phyloP scores from a whole-genome alignment of 805 yeast genomes.

The Kuraishia piskuri region DNA sequence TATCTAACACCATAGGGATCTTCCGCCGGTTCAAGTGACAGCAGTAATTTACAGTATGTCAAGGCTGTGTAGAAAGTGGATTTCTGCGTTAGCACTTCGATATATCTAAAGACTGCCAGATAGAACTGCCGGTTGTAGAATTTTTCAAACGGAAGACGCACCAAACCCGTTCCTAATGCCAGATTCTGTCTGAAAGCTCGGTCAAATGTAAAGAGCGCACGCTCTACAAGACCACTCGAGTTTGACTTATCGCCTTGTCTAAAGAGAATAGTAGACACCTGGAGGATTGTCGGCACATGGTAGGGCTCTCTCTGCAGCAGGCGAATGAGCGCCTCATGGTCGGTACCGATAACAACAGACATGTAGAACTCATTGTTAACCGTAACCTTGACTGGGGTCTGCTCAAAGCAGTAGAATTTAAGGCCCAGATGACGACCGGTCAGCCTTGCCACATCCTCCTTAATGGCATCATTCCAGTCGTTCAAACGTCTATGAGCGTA shows the following conservation, averaged over 20 bases:
- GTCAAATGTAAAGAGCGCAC: constrained; percentile 74
- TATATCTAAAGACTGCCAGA: constrained; percentile 63
- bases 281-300: constrained; percentile 70
- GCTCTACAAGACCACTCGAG: constrained; percentile 66
- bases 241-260: constrained; percentile 73
- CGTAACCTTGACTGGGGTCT: constrained; percentile 19
- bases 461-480: constrained; percentile 44
- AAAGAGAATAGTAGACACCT: constrained; percentile 63
- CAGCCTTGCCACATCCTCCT: constrained; percentile 27
- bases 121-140: constrained; percentile 74
- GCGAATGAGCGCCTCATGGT: constrained; percentile 62
- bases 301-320: constrained; percentile 58
- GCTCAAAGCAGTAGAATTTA: constrained; percentile 44
- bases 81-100: constrained; percentile 61
- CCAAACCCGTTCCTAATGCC: constrained; percentile 45
- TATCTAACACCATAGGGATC: constrained; percentile 83
- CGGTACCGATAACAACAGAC: constrained; percentile 64
- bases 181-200: constrained; percentile 58
- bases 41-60: constrained; percentile 60
- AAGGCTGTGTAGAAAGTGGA: constrained; percentile 75
- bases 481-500: constrained; percentile 9
- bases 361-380: constrained; percentile 48
- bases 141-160: constrained; percentile 67
- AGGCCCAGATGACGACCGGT: constrained; percentile 31
- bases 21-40: constrained; percentile 61